Evolutionary conservation across 805 yeast species (phyloP).

Genomic region (Metschnikowia aberdeeniae): DNA sequence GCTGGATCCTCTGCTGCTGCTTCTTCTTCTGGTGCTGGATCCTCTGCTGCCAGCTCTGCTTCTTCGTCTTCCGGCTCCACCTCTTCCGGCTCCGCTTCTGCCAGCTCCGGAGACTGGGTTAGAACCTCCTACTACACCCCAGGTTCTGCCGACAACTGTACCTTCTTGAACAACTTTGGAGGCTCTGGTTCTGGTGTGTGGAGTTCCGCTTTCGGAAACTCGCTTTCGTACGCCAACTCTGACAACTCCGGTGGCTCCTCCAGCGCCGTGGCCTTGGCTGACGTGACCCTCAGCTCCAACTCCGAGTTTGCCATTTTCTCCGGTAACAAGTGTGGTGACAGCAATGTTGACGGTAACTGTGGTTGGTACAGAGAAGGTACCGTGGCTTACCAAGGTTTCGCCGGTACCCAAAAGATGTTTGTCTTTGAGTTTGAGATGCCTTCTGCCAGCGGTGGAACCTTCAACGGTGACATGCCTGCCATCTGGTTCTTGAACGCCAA

Average conservation of each 20-base stretch:
- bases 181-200: conserved; percentile 88
- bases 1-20: conserved; percentile 21
- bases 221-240: conserved; percentile 76
- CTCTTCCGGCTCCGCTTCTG: conserved; percentile 31
- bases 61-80: conserved; percentile 25
- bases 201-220: conserved; percentile 85
- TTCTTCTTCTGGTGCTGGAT: conserved; percentile 15
- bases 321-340: conserved; percentile 48
- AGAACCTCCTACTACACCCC: conserved; percentile 67
- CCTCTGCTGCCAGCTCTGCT: conserved; percentile 34
- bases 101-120: conserved; percentile 46
- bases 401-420: conserved; percentile 79
- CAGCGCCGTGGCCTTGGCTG: conserved; percentile 62
- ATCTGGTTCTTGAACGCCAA: conserved; percentile 93
- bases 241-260: conserved; percentile 76
- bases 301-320: conserved; percentile 82
- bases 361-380: conserved; percentile 82
- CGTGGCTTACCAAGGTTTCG: conserved; percentile 94
- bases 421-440: conserved; percentile 96
- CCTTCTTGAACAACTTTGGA: conserved; percentile 86
- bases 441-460: conserved; percentile 34
- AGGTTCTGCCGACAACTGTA: conserved; percentile 66
- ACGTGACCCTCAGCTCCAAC: conserved; percentile 66
- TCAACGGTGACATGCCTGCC: conserved; percentile 94
- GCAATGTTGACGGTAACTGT: conserved; percentile 49